phyloP scores from a whole-genome alignment of 495 filamentous ascomycete species.

The Hypoxylon lenormandii region DNA sequence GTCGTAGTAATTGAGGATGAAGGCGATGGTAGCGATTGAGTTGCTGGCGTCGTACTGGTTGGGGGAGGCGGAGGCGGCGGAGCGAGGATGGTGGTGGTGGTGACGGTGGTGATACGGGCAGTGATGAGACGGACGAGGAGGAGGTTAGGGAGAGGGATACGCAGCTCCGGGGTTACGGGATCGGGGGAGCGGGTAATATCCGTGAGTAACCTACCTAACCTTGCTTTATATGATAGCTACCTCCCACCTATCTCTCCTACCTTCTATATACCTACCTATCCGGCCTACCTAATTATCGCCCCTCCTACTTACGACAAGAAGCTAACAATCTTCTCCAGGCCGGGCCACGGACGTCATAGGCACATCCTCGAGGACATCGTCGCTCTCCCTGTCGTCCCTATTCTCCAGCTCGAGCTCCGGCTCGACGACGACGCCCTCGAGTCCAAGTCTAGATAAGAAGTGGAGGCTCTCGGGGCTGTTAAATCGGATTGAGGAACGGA shows the following conservation, averaged over 20 bases:
- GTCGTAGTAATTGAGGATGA: neutral
- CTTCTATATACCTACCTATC: too few species aligned
- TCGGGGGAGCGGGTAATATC: constrained; percentile 57
- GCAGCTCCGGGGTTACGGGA: constrained; percentile 56
- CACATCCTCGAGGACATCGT: constrained; percentile 26
- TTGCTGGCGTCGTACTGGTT: neutral
- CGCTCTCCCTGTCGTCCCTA: constrained; percentile 34
- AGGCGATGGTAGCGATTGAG: neutral
- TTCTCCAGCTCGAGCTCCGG: constrained; percentile 27
- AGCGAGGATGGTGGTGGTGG: too few species aligned
- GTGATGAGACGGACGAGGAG: neutral
- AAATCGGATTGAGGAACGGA: constrained; percentile 38
- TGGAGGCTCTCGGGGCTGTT: constrained; percentile 26
- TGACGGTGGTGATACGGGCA: too few species aligned
- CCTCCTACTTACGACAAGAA: neutral
- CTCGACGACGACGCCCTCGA: constrained; percentile 7
- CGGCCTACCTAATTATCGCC: too few species aligned
- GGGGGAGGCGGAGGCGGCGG: neutral
- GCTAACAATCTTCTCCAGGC: constrained; percentile 29
- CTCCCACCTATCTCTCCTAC: too few species aligned
- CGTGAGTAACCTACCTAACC: too few species aligned
- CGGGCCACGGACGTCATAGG: constrained; percentile 45
- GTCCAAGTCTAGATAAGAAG: constrained; percentile 14
- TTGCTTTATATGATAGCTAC: too few species aligned
- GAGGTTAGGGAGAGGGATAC: constrained; percentile 45